Conservation (phyloP, 495 filamentous ascomycete species). For the Xylaria grammica region DNA sequence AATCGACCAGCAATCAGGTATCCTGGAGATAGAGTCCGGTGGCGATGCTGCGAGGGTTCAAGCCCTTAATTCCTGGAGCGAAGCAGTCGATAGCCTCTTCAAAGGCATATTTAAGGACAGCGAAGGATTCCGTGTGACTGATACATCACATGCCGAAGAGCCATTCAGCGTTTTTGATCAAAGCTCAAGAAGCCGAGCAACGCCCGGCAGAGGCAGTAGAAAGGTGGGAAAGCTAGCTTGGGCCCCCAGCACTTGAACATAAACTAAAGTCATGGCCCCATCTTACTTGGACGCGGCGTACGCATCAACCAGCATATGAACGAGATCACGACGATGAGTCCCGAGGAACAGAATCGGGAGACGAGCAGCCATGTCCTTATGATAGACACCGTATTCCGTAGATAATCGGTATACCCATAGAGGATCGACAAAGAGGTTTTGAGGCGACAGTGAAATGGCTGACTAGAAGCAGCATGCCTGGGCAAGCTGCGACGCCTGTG, state of each 20-base stretch:
- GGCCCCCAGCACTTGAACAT: background rate
- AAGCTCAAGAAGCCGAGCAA: background rate
- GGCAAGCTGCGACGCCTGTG: background rate
- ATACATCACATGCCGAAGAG: conserved; percentile 14
- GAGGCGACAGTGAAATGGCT: background rate
- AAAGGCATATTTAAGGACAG: conserved; percentile 69
- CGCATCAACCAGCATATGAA: background rate
- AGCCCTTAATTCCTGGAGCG: conserved; percentile 75
- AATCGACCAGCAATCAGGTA: conserved; percentile 87
- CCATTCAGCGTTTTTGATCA: background rate
- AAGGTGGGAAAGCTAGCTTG: background rate
- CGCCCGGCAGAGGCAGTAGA: conserved; percentile 1
- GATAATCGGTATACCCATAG: conserved; percentile 17
- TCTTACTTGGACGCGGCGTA: background rate
- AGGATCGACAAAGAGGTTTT: background rate
- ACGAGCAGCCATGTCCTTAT: conserved; percentile 5
- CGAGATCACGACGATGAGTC: background rate
- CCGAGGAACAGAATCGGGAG: background rate
- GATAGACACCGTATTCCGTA: conserved; percentile 8
- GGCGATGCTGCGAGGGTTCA: conserved; percentile 75
- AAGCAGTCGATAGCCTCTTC: conserved; percentile 69
- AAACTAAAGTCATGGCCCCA: too few species aligned
- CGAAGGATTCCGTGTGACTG: conserved; percentile 64
- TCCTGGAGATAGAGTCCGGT: conserved; percentile 76
- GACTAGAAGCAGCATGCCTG: background rate